These are phyloP conservation scores for Lachnellula arida DNA, from an alignment of 2,329 filamentous ascomycete species.

Conservation along the genomic window DNA sequence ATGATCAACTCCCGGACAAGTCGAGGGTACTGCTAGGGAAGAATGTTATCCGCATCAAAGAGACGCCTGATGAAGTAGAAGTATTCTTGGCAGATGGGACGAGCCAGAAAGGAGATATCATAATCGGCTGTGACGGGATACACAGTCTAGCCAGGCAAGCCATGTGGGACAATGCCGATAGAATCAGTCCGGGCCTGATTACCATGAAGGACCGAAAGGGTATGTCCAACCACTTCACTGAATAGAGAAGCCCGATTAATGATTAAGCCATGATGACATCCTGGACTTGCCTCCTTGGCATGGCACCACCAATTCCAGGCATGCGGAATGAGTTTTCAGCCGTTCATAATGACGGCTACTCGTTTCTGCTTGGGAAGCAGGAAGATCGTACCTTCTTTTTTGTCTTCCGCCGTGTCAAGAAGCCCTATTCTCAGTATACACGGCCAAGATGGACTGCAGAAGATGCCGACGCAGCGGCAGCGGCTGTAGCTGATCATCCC, in stretches of 20 bases:
- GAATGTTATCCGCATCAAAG: not conserved
- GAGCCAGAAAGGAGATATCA: slow-evolving; percentile 31
- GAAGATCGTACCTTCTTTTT: not conserved
- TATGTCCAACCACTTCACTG: not conserved
- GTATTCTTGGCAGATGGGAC: slow-evolving; percentile 19
- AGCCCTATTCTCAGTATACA: not conserved
- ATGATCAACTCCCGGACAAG: not conserved
- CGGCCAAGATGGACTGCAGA: not conserved
- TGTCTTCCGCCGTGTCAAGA: not conserved
- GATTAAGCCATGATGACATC: too few species aligned
- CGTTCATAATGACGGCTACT: not conserved
- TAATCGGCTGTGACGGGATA: slow-evolving; percentile 35
- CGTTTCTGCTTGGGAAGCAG: not conserved
- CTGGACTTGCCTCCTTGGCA: too few species aligned
- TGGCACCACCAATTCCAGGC: too few species aligned
- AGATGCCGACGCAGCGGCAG: not conserved
- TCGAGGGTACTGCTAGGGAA: not conserved
- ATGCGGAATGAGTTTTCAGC: not conserved
- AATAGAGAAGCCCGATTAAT: not conserved
- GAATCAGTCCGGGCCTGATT: not conserved
- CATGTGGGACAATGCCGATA: not conserved
- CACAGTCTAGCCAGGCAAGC: slow-evolving; percentile 11
- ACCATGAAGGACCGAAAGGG: not conserved
- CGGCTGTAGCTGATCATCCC: not conserved
- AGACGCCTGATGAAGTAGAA: not conserved